Conservation (phyloP, 495 filamentous ascomycete species). For the Aspergillus nanangensis region DNA sequence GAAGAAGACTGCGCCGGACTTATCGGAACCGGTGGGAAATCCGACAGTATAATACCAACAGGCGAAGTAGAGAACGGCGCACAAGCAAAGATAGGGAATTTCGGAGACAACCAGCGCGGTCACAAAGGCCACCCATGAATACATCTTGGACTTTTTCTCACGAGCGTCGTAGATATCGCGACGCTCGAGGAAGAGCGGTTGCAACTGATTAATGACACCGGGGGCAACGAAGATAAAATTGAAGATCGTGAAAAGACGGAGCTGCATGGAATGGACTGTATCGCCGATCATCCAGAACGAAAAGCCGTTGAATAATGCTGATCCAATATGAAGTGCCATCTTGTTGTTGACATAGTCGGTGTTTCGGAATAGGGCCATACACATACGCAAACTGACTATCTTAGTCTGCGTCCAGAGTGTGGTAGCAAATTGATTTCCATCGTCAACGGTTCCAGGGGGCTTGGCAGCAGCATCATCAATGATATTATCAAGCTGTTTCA, state of each 20-base stretch:
- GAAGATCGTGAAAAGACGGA: conserved; percentile 46
- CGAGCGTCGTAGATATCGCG: conserved; percentile 48
- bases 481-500: conserved; percentile 53
- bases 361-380: conserved; percentile 55
- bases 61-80: conserved; percentile 46
- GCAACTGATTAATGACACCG: conserved; percentile 48
- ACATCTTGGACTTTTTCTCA: conserved; percentile 52
- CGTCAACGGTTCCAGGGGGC: conserved; percentile 29
- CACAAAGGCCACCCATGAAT: conserved; percentile 52
- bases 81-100: conserved; percentile 50
- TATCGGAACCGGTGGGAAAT: conserved; percentile 37
- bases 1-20: conserved; percentile 53
- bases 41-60: conserved; percentile 52
- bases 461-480: conserved; percentile 37
- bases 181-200: conserved; percentile 52
- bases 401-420: conserved; percentile 51
- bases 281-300: conserved; percentile 39
- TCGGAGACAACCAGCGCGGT: conserved; percentile 48
- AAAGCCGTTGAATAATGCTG: conserved; percentile 41
- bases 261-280: conserved; percentile 24
- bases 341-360: conserved; percentile 65
- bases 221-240: conserved; percentile 49
- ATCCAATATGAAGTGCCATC: conserved; percentile 37
- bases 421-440: conserved; percentile 53
- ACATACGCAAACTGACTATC: conserved; percentile 55